Conservation (phyloP, 78 protist genomes). For the Dictyostelium capitatum region DNA sequence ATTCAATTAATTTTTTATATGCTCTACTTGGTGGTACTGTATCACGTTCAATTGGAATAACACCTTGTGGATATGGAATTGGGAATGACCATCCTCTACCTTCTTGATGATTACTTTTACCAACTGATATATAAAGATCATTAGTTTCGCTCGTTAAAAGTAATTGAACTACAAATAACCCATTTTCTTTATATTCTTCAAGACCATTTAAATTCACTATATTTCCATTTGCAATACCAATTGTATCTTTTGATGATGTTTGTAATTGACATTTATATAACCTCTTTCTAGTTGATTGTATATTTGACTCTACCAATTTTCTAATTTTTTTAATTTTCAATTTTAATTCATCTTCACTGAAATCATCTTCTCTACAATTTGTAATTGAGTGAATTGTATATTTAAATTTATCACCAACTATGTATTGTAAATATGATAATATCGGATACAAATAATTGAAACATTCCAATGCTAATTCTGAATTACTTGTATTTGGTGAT, state of each 20-base stretch:
- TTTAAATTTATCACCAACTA: background rate
- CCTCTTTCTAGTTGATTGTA: background rate
- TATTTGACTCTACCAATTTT: background rate
- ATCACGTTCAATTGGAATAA: background rate
- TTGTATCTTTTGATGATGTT: background rate
- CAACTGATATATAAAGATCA: slow-evolving; percentile 16
- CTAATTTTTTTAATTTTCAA: background rate
- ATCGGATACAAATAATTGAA: slow-evolving; percentile 46
- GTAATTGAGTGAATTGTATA: slow-evolving; percentile 1
- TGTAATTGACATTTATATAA: background rate
- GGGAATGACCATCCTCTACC: slow-evolving; percentile 55
- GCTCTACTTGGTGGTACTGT: slow-evolving; percentile 61
- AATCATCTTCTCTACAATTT: background rate
- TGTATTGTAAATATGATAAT: background rate
- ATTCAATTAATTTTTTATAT: slow-evolving; percentile 46
- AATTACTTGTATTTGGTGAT: background rate
- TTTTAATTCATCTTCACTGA: background rate
- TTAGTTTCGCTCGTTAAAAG: background rate
- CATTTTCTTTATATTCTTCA: background rate
- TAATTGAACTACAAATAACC: slow-evolving; percentile 37
- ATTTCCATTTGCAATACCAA: background rate
- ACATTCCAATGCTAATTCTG: background rate
- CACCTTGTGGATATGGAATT: slow-evolving; percentile 39
- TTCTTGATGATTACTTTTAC: background rate
- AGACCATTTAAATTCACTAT: background rate